Evolutionary conservation across 768 basidiomycete species (phyloP).

Genomic region (Tylopilus plumbeoviolaceoides): DNA sequence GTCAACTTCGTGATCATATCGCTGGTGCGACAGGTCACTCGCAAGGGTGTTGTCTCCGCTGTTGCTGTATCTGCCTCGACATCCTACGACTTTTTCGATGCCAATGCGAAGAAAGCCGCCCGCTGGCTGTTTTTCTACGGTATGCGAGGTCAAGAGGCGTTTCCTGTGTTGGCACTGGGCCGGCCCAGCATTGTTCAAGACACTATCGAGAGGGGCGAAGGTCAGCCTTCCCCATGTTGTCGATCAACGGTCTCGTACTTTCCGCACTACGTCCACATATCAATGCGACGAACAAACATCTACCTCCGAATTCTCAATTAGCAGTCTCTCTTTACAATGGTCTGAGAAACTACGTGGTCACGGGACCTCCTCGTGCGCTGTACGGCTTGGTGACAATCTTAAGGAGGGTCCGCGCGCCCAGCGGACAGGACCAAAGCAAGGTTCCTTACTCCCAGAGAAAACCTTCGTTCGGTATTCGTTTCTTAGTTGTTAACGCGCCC

Average conservation of each 20-base stretch:
- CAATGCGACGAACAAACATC: constrained; percentile 80
- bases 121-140: constrained; percentile 93
- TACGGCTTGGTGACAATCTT: constrained; percentile 91
- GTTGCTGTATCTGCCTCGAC: constrained; percentile 79
- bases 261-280: constrained; percentile 80
- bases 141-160: constrained; percentile 88
- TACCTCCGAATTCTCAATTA: constrained; percentile 74
- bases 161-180: constrained; percentile 88
- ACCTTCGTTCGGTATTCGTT: constrained; percentile 87
- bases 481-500: constrained; percentile 93
- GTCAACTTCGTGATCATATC: constrained; percentile 70
- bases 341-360: constrained; percentile 85
- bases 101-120: constrained; percentile 78
- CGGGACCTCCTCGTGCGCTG: constrained; percentile 86
- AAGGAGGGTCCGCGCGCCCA: constrained; percentile 84
- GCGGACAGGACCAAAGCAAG: constrained; percentile 91
- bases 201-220: constrained; percentile 88
- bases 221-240: constrained; percentile 90
- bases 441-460: constrained; percentile 92
- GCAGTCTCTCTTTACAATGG: constrained; percentile 92
- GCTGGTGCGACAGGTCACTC: constrained; percentile 95
- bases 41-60: constrained; percentile 95
- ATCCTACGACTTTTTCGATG: constrained; percentile 67
- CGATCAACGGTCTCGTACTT: constrained; percentile 75
- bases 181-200: constrained; percentile 86